phyloP scores from a whole-genome alignment of 768 basidiomycete genomes.

The Phanerodontia chrysosporium region DNA sequence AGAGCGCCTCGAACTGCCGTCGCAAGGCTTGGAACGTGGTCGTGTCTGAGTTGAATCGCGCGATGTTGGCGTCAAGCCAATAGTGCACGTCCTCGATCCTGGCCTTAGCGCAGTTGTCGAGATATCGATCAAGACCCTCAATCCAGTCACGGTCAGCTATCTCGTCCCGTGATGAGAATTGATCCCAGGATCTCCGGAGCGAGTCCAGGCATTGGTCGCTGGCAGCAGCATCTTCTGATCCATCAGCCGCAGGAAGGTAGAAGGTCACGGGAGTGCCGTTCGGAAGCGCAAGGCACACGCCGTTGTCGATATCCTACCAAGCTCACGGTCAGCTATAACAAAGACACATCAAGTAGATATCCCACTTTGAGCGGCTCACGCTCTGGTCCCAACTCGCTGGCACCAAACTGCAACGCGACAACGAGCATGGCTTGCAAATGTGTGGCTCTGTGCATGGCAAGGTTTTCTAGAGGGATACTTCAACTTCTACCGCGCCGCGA shows the following conservation, averaged over 20 bases:
- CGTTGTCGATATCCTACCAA: slow-evolving; percentile 50
- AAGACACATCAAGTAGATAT: too few species aligned
- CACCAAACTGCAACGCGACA: slow-evolving; percentile 45
- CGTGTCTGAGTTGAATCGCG: slow-evolving; percentile 41
- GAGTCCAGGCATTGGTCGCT: slow-evolving; percentile 9
- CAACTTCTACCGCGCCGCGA: not conserved
- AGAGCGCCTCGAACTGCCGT: slow-evolving; percentile 37
- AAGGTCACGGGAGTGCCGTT: slow-evolving; percentile 36
- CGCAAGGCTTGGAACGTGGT: slow-evolving; percentile 42
- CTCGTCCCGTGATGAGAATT: slow-evolving; percentile 30
- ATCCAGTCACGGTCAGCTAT: slow-evolving; percentile 41
- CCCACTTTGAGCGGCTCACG: slow-evolving; percentile 47
- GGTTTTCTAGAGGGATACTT: slow-evolving; percentile 20
- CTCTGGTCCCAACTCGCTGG: slow-evolving; percentile 41
- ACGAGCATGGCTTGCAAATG: slow-evolving; percentile 38
- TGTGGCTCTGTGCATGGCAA: slow-evolving; percentile 29
- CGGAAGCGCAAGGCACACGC: slow-evolving; percentile 27
- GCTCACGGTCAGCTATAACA: not conserved
- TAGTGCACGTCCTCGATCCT: slow-evolving; percentile 44
- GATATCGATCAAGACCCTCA: slow-evolving; percentile 30
- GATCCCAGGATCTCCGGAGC: slow-evolving; percentile 24
- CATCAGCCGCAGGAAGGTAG: slow-evolving; percentile 23
- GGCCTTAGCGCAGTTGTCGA: slow-evolving; percentile 35
- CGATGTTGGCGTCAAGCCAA: slow-evolving; percentile 49
- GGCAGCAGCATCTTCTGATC: slow-evolving; percentile 8